These are phyloP conservation scores for Vigna radiata DNA, from an alignment of 306 rosid genomes.

Conservation along the genomic window DNA sequence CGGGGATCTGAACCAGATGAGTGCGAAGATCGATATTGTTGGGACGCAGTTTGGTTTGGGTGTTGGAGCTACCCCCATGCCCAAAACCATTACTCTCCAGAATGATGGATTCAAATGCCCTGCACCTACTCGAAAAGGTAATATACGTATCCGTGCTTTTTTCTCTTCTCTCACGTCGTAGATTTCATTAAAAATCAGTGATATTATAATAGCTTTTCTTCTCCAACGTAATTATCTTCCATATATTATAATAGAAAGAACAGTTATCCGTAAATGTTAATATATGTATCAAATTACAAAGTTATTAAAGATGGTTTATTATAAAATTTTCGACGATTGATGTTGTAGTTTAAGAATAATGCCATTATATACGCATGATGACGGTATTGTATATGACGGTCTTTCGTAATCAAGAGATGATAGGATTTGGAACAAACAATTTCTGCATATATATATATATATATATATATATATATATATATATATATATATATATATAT, in stretches of 20 bases:
- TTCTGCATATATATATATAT: neutral
- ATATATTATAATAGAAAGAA: no score
- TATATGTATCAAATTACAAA: neutral
- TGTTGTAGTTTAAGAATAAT: neutral
- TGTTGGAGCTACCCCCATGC: conserved; percentile 61
- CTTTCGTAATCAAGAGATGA: neutral
- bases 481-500: neutral
- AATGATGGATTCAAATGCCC: conserved; percentile 91
- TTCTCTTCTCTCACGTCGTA: neutral
- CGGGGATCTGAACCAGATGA: conserved; percentile 62
- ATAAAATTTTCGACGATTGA: neutral
- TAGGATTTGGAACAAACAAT: neutral
- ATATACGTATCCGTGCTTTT: neutral
- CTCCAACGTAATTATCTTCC: no score
- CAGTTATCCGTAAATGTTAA: no score
- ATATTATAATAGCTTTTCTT: no score
- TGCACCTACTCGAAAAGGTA: conserved; percentile 54
- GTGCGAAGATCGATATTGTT: conserved; percentile 46
- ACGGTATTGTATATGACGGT: neutral
- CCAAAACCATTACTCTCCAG: conserved; percentile 66
- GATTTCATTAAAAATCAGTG: neutral
- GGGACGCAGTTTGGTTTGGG: conserved; percentile 78
- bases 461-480: neutral
- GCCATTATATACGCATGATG: neutral
- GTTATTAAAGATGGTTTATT: no score